Evolutionary conservation across 768 basidiomycete species (phyloP).

Genomic region (Naematelia encephala): DNA sequence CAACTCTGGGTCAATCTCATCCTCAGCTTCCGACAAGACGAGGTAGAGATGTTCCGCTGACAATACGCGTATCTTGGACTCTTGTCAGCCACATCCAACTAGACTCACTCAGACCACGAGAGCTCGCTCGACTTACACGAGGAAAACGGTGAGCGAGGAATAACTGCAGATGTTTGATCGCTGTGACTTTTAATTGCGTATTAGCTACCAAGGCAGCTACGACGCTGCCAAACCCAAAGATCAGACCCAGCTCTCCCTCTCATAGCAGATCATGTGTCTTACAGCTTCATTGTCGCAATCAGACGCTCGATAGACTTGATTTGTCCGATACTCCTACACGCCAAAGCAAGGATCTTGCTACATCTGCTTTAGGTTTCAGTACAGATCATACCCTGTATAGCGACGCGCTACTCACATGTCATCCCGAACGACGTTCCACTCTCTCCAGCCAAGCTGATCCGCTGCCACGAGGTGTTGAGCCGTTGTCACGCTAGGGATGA

Average conservation of each 20-base stretch:
- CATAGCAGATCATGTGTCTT: conserved; percentile 31
- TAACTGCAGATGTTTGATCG: conserved; percentile 55
- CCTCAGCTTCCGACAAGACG: conserved; percentile 52
- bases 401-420: neutral
- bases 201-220: conserved; percentile 63
- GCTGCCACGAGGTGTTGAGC: neutral
- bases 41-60: conserved; percentile 81
- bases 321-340: conserved; percentile 62
- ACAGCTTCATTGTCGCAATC: conserved; percentile 81
- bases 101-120: neutral
- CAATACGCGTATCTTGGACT: conserved; percentile 67
- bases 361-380: conserved; percentile 38
- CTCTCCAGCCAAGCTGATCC: conserved; percentile 20
- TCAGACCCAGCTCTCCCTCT: neutral
- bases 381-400: neutral
- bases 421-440: neutral
- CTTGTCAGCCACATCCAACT: neutral
- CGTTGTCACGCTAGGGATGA: conserved; percentile 78
- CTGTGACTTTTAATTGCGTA: conserved; percentile 49
- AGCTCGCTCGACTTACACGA: conserved; percentile 57
- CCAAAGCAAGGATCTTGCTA: conserved; percentile 58
- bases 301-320: conserved; percentile 83
- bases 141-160: conserved; percentile 81
- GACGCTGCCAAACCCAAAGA: conserved; percentile 54
- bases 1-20: conserved; percentile 24